Evolutionary conservation across 768 basidiomycete species (phyloP).

Genomic region (Boletus reticuloceps): DNA sequence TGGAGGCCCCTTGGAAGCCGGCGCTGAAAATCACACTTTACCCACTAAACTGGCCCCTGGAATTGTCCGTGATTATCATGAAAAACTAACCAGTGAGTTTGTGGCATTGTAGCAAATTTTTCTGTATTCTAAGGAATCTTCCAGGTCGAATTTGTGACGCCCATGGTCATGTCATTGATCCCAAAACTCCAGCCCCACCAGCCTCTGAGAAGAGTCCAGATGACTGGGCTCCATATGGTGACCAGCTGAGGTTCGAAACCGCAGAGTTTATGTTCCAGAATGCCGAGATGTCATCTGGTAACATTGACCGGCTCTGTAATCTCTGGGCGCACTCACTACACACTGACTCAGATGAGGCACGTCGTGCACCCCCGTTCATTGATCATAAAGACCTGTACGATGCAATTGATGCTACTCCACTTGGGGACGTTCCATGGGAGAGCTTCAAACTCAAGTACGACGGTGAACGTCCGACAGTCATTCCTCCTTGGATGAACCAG

Average conservation of each 20-base stretch:
- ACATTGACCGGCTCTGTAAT: background rate
- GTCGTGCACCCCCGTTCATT: background rate
- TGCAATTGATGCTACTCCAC: conserved; percentile 32
- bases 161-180: background rate
- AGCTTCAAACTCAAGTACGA: conserved; percentile 18
- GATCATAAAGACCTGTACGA: conserved; percentile 4
- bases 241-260: background rate
- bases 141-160: no score
- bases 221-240: background rate
- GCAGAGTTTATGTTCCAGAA: background rate
- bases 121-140: no score
- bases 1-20: no score
- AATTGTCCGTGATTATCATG: no score
- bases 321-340: background rate
- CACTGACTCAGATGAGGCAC: no score
- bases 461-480: background rate
- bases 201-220: background rate
- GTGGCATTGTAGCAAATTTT: no score
- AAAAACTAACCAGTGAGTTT: no score
- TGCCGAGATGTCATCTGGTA: background rate
- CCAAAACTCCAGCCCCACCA: background rate
- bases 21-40: no score
- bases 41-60: no score
- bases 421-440: conserved; percentile 38
- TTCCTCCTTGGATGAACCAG: background rate